phyloP scores from a whole-genome alignment of 345 rosid genomes.

The Gossypium longicalyx region DNA sequence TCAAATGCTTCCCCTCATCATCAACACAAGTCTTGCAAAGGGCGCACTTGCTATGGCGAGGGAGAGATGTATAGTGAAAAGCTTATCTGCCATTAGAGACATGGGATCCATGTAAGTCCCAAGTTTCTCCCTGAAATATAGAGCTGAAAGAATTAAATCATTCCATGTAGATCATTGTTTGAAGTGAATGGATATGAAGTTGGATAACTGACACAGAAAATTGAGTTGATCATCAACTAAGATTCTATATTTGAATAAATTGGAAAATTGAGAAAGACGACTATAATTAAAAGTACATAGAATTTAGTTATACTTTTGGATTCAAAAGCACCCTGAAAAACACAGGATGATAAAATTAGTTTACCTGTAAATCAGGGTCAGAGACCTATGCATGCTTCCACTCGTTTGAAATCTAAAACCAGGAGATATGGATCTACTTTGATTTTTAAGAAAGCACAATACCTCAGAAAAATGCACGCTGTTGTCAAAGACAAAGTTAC shows the following conservation, averaged over 20 bases:
- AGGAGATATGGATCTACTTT: too few relatives aligned
- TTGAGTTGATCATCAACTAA: not conserved
- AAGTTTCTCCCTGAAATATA: not conserved
- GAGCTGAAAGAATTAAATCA: not conserved
- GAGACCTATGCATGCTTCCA: too few relatives aligned
- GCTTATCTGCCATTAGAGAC: conserved; percentile 52
- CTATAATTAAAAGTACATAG: not conserved
- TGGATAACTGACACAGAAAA: not conserved
- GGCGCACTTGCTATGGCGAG: conserved; percentile 79
- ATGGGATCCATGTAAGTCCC: conserved; percentile 73
- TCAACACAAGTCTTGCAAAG: conserved; percentile 65
- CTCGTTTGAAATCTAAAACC: too few relatives aligned
- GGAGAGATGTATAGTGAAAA: conserved; percentile 68
- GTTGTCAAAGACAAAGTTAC: too few relatives aligned
- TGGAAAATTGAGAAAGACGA: not conserved
- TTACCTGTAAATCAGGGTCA: too few relatives aligned
- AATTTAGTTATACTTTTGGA: not conserved
- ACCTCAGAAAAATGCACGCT: too few relatives aligned
- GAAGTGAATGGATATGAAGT: not conserved
- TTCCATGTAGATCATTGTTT: not conserved
- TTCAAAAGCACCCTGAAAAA: too few relatives aligned
- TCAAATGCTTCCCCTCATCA: conserved; percentile 73
- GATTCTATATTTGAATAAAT: not conserved
- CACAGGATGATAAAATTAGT: too few relatives aligned
- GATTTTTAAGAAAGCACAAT: too few relatives aligned